Conservation (phyloP, 2,329 filamentous ascomycete species). For the Cercospora sesami region DNA sequence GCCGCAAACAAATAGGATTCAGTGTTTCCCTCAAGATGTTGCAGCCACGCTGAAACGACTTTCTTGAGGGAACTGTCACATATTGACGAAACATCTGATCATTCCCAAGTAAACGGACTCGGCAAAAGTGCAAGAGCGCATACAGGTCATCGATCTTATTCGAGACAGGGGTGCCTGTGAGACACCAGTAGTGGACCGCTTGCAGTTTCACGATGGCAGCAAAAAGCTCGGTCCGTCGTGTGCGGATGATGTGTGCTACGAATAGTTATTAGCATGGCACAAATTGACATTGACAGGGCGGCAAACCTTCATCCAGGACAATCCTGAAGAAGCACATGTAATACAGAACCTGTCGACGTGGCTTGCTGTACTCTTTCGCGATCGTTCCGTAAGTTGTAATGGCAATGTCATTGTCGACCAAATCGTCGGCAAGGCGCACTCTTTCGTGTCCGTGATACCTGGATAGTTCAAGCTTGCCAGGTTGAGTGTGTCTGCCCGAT, state of each 20-base stretch:
- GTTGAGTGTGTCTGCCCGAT: background rate
- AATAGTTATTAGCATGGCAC: background rate
- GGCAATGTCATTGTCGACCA: background rate
- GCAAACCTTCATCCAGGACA: background rate
- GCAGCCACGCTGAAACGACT: background rate
- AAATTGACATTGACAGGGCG: too few relatives aligned
- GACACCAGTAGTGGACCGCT: background rate
- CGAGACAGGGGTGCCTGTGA: background rate
- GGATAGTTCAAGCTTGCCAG: background rate
- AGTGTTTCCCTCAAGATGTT: background rate
- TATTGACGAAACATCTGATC: background rate
- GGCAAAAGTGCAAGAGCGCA: background rate
- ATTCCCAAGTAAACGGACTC: background rate
- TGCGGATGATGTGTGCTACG: background rate
- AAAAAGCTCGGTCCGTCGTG: background rate
- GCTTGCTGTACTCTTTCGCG: background rate
- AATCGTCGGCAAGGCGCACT: background rate
- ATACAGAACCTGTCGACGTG: background rate
- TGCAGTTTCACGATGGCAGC: background rate
- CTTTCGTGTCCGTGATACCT: background rate
- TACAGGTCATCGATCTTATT: background rate
- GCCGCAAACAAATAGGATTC: background rate
- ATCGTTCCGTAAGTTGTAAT: background rate
- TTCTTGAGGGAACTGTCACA: background rate
- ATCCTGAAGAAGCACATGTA: background rate